Conservation (phyloP, 441 rosid species). For the Syzygium malaccense region DNA sequence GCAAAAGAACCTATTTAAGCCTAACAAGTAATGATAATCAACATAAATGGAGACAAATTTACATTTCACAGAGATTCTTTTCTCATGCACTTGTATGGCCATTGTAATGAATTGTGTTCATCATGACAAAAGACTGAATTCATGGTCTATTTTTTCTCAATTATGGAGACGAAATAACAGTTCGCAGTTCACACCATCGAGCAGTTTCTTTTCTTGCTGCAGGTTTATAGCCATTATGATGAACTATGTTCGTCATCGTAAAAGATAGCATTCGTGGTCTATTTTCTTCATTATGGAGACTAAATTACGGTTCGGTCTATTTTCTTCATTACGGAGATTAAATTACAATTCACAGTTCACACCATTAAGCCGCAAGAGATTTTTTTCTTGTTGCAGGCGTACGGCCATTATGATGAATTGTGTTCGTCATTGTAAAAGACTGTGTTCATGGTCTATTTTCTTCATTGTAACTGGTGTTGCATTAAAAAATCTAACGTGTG, state of each 20-base stretch:
- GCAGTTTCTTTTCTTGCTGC: background rate
- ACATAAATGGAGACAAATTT: background rate
- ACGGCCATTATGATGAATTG: background rate
- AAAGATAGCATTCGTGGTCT: background rate
- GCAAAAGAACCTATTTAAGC: background rate
- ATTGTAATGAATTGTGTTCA: background rate
- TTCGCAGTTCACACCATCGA: background rate
- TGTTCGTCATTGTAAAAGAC: background rate
- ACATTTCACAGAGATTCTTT: background rate
- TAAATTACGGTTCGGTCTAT: too few relatives aligned
- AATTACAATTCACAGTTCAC: background rate
- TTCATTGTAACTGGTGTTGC: background rate
- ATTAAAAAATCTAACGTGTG: background rate
- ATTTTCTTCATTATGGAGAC: background rate
- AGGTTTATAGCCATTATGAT: background rate
- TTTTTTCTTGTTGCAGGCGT: background rate
- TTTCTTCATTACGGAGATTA: too few relatives aligned
- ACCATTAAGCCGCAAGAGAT: background rate
- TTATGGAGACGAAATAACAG: too few relatives aligned
- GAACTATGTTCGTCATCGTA: background rate
- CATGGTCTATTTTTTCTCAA: background rate
- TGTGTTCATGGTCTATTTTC: background rate
- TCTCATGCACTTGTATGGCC: background rate
- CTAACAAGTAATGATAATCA: background rate
- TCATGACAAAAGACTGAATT: background rate